These are phyloP conservation scores for Trichosporon coremiiforme DNA, from an alignment of 1,284 basidiomycete species.

Conservation along the genomic window DNA sequence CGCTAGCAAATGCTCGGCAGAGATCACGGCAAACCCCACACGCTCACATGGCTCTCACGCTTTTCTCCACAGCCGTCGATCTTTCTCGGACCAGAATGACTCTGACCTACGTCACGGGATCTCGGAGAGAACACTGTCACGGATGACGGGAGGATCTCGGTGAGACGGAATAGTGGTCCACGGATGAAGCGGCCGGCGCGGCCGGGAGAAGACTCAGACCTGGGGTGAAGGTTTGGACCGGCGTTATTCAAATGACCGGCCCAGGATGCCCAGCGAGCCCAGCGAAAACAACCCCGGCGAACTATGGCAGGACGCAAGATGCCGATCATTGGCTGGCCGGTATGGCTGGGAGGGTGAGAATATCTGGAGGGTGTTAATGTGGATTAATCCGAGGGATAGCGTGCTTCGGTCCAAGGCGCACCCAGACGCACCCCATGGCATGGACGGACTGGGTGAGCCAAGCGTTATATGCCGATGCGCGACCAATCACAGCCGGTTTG, in stretches of 20 bases:
- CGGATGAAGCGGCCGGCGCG: background rate
- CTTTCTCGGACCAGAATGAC: too few relatives aligned
- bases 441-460: background rate
- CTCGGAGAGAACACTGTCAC: background rate
- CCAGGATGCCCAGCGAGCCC: background rate
- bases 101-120: too few relatives aligned
- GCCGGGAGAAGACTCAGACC: background rate
- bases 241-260: constrained; percentile 11
- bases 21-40: background rate
- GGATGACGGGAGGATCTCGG: too few relatives aligned
- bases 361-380: background rate
- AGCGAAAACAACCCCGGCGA: background rate
- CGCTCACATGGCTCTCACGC: background rate
- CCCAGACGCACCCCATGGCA: too few relatives aligned
- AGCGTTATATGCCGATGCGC: constrained; percentile 11
- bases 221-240: background rate
- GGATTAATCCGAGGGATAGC: background rate
- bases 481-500: background rate
- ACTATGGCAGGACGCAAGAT: background rate
- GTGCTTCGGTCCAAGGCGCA: background rate
- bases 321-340: constrained; percentile 3
- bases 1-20: background rate
- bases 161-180: background rate
- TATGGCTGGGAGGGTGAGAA: background rate
- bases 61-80: background rate